Conservation (phyloP, 257 asterid species). For the Asclepias syriaca region DNA sequence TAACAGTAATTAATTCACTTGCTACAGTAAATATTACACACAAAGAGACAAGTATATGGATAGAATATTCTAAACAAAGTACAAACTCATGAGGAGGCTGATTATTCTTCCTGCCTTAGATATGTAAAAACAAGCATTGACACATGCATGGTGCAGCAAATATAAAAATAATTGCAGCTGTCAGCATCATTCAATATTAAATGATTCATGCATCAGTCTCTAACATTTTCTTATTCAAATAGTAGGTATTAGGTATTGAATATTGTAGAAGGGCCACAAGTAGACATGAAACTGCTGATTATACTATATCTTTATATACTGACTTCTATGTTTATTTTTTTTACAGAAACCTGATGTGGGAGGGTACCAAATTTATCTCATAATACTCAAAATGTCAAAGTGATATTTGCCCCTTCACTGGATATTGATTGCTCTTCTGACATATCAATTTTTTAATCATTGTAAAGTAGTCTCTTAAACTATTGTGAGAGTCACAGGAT, state of each 20-base stretch:
- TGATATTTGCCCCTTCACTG: background rate
- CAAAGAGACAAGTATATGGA: background rate
- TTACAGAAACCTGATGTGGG: background rate
- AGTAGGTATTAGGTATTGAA: slow-evolving; percentile 10
- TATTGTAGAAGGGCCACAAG: background rate
- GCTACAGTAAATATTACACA: background rate
- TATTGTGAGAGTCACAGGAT: background rate
- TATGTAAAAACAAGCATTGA: slow-evolving; percentile 1
- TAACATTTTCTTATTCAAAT: background rate
- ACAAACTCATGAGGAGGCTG: slow-evolving; percentile 7
- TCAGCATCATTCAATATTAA: background rate
- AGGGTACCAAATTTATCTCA: background rate
- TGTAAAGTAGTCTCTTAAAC: background rate
- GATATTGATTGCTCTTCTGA: background rate
- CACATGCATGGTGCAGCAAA: slow-evolving; percentile 1
- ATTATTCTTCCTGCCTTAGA: background rate
- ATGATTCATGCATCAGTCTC: background rate
- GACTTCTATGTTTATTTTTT: background rate
- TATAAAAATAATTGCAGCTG: background rate
- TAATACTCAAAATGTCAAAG: background rate
- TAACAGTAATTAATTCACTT: background rate
- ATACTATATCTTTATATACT: background rate
- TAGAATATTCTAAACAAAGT: background rate
- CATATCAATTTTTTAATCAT: background rate
- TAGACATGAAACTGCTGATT: background rate